Evolutionary conservation across 176 grass and related monocot species (phyloP), one percentile per base, ranked within the genome.

Genomic region (Triticum monococcum): DNA sequence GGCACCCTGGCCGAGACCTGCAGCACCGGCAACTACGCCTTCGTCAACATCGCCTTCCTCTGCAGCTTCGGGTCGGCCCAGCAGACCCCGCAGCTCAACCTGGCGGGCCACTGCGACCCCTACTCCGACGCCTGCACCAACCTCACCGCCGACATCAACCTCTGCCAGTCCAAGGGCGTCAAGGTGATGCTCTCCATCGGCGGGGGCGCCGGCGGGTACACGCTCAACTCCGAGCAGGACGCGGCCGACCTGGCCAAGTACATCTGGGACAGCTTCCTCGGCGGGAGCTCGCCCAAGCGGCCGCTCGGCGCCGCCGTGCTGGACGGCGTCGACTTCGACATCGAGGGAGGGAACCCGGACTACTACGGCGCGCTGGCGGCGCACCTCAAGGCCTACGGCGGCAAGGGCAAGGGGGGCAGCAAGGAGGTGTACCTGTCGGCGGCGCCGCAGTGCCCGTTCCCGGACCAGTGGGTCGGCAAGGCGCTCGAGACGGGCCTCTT

Each of bases 181-280:
- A 93, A 87, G 84, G 86, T 95, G 46, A 61, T 95, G 57, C 94
- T 93, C 56, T 95, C 91, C 68, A 82, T 95, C 30, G 94, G 91
- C 33, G 94, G 94, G 1, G 90, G 75, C 32, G 71, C 73, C 9
- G 87, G 87, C 3, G 87, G 72, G 23, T 95, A 95, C 93, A 26
- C 63, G 35, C 85, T 92, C 11, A 5, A 60, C n/a, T 92, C 90
- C 46, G 18, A 38, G 4, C 35, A 89, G 4, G 93, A 95, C 57
- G 93, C 90, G 0, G 5, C 38, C 17, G 7, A 68, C 10, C 81
- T 95, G 0, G 87, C 93, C 2, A 5, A 71, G 26, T 95, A 95
- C 78, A 84, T 95, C 50, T 95, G 90, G 90, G 35, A 89, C 33
- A 92, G 71, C 66, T 94, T 81, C 81, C 81, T 92, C 7, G 92